Conservation (phyloP, 2,329 filamentous ascomycete species). For the Diaporthe capsici region DNA sequence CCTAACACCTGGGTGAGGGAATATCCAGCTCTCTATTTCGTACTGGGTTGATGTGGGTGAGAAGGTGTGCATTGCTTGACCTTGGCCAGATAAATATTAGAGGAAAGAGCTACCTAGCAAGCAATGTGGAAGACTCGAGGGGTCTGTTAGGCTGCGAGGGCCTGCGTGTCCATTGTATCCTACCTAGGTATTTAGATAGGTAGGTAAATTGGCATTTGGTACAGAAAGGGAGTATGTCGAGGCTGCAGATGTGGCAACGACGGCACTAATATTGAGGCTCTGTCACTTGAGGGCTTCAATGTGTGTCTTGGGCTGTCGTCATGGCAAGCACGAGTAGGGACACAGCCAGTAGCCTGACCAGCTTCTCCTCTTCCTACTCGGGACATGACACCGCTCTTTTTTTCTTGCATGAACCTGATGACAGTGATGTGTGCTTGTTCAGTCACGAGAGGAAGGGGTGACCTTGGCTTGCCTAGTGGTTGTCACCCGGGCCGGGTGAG, state of each 20-base stretch:
- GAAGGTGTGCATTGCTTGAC: conserved; percentile 12
- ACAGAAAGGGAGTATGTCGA: neutral
- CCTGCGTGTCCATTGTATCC: neutral
- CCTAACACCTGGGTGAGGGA: neutral
- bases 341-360: neutral
- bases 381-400: conserved; percentile 8
- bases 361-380: neutral
- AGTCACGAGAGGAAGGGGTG: neutral
- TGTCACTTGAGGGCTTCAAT: neutral
- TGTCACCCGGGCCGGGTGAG: neutral
- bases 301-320: conserved; percentile 10
- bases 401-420: conserved; percentile 19
- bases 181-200: too few species aligned
- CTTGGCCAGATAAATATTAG: neutral
- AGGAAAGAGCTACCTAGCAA: neutral
- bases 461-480: conserved; percentile 10
- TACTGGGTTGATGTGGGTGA: conserved; percentile 17
- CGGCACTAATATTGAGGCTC: neutral
- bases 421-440: neutral
- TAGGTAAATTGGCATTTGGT: neutral
- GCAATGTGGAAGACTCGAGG: neutral
- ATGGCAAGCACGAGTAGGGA: neutral
- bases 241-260: too few species aligned
- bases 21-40: conserved; percentile 29
- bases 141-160: neutral